Evolutionary conservation across 2,329 filamentous ascomycete genomes (phyloP), one percentile per base, ranked within the genome.

Genomic region (Sporothrix schenckii): DNA sequence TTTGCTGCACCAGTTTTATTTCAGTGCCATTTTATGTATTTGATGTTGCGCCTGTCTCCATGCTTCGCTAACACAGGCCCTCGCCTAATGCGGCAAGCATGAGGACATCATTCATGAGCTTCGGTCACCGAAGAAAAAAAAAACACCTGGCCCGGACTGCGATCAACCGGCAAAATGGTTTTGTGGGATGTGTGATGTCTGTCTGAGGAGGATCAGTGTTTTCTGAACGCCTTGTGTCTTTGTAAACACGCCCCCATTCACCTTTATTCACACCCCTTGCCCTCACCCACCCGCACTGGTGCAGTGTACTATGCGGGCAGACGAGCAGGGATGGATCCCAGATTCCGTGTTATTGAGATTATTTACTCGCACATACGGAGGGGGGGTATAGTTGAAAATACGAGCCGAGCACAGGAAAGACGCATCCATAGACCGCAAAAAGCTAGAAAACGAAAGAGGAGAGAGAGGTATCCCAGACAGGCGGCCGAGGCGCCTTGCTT

Each of bases 111-210:
- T 72, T 76, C 77, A 79, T 77, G 76, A 77, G 75, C 77, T 81
- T 83, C 81, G 81, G 82, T 81, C 75, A 80, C 82, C 82, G 82
- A 83, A 76, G 9, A 47, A 75, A 72, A 75, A 34, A 34, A 47
- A 75, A 72, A 75, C 78, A 76, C 75, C 77, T 76, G 58, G 75
- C 73, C 80, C 80, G 80, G 80, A 78, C 79, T 71, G 69, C 73
- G 74, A 75, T 75, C 75, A 73, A 75, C 74, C 75, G 76, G 75
- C 74, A 76, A 76, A 75, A 76, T 73, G 76, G 77, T 72, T 71
- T 73, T 71, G 61, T 65, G 70, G 76, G 70, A 75, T 73, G 76
- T 74, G 71, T 74, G 72, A 73, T 75, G 75, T 61, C 49, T 76
- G 76, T 74, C 71, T 68, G 52, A 50, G 34, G 39, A 67, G 68